Evolutionary conservation across 2,329 filamentous ascomycete species (phyloP).

Genomic region (Fusarium vanettenii): DNA sequence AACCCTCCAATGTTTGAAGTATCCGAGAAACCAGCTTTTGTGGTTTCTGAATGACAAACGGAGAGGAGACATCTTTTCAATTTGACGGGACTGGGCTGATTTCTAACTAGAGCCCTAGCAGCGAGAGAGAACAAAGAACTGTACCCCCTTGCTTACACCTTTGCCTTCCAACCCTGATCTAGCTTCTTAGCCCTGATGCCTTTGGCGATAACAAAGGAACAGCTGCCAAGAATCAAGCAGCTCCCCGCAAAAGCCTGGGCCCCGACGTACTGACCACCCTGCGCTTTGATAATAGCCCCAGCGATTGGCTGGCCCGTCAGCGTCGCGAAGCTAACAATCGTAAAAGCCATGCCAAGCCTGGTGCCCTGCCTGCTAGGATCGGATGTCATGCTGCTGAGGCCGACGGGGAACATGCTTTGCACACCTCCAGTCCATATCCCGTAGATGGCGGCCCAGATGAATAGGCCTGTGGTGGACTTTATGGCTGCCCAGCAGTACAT

Average conservation of each 20-base stretch:
- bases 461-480: conserved; percentile 59
- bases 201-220: conserved; percentile 8
- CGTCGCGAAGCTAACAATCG: conserved; percentile 64
- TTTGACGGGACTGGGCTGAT: background rate
- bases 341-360: conserved; percentile 69
- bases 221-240: conserved; percentile 15
- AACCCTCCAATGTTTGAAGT: background rate
- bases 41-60: accelerated
- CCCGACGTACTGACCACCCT: conserved; percentile 56
- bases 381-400: conserved; percentile 64
- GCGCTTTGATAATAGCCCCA: conserved; percentile 59
- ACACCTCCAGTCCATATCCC: conserved; percentile 71
- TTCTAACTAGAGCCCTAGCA: background rate
- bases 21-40: background rate
- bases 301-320: conserved; percentile 64
- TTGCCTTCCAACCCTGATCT: conserved; percentile 3
- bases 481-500: conserved; percentile 66
- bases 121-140: background rate
- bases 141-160: background rate
- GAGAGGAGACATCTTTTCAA: background rate
- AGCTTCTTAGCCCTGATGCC: conserved; percentile 1
- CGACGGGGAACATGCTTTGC: conserved; percentile 68
- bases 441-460: conserved; percentile 71
- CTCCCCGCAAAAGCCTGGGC: conserved; percentile 59
- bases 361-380: conserved; percentile 64